Conservation (phyloP, 306 rosid genomes). For the Astragalus membranaceus region DNA sequence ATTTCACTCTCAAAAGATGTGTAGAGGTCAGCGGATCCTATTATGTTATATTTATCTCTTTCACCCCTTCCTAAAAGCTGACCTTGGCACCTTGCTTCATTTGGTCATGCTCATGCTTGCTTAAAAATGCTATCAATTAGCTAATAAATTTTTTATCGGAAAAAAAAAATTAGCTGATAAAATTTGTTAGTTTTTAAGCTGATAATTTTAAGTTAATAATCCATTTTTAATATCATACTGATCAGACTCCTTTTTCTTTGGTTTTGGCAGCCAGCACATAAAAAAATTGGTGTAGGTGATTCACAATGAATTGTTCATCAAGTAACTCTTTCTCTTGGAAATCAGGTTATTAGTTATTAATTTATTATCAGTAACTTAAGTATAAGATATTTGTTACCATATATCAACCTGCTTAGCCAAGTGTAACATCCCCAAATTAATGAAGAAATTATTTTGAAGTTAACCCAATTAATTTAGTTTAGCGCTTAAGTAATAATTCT, state of each 20-base stretch:
- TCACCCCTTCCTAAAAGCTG: too few relatives aligned
- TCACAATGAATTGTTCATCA: constrained; percentile 95
- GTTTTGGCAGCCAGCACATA: constrained; percentile 76
- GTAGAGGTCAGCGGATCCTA: constrained; percentile 61
- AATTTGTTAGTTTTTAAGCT: background rate
- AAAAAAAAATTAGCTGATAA: too few relatives aligned
- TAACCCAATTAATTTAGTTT: too few relatives aligned
- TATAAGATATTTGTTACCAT: background rate
- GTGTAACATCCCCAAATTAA: too few relatives aligned
- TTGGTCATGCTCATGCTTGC: too few relatives aligned
- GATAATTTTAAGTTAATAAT: background rate
- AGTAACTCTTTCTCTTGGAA: constrained; percentile 81
- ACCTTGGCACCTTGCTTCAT: too few relatives aligned
- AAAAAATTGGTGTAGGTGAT: constrained; percentile 92
- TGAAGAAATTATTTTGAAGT: too few relatives aligned
- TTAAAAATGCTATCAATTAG: too few relatives aligned
- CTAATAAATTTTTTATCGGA: too few relatives aligned
- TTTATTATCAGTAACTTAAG: too few relatives aligned
- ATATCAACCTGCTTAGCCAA: background rate
- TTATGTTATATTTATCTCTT: too few relatives aligned
- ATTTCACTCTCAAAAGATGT: constrained; percentile 95
- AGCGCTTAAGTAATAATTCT: too few relatives aligned
- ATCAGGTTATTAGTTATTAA: constrained; percentile 72
- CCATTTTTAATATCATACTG: background rate
- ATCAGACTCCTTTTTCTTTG: constrained; percentile 4